These are phyloP conservation scores for Torulaspora microellipsoides DNA, from an alignment of 805 yeast genomes.

Conservation along the genomic window DNA sequence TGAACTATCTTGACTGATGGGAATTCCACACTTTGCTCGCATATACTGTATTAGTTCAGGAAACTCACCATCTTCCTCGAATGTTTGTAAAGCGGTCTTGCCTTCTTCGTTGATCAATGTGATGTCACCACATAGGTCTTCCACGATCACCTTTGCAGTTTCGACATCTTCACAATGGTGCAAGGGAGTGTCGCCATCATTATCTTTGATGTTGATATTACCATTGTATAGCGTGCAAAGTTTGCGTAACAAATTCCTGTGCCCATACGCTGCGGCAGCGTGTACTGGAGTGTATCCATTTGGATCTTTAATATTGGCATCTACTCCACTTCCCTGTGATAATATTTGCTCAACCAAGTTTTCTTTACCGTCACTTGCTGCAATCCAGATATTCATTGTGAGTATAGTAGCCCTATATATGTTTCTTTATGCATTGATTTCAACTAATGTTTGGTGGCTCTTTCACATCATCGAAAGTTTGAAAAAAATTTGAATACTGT, in stretches of 20 bases:
- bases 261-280: conserved; percentile 95
- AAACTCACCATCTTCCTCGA: conserved; percentile 80
- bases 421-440: no score
- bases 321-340: conserved; percentile 40
- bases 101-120: conserved; percentile 66
- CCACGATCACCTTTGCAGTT: conserved; percentile 63
- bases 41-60: conserved; percentile 73
- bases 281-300: conserved; percentile 97
- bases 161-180: conserved; percentile 77
- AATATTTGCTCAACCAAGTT: conserved; percentile 55
- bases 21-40: conserved; percentile 36
- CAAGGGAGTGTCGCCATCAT: conserved; percentile 92
- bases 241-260: conserved; percentile 52
- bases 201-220: conserved; percentile 74
- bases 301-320: conserved; percentile 75
- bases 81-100: conserved; percentile 64
- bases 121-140: conserved; percentile 63
- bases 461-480: no score
- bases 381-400: conserved; percentile 78
- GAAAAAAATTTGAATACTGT: no score
- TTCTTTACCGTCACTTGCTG: conserved; percentile 80
- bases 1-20: conserved; percentile 21
- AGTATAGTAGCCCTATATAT: no score
- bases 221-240: conserved; percentile 51
- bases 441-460: no score